Conservation (phyloP, 1,284 basidiomycete species). For the Dichomitus squalens region DNA sequence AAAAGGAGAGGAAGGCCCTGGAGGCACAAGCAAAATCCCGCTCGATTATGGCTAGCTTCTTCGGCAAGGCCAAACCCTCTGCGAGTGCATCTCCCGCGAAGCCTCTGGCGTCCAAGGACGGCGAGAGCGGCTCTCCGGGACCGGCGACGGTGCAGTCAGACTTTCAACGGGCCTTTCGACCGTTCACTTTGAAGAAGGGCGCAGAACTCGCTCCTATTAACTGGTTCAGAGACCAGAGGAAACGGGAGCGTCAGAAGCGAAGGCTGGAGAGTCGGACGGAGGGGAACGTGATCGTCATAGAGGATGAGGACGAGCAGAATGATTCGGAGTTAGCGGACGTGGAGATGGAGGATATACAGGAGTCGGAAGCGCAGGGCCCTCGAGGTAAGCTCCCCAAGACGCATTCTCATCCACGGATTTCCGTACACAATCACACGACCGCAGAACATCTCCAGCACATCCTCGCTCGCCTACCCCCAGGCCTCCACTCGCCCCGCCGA, state of each 20-base stretch:
- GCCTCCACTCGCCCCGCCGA: constrained; percentile 33
- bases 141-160: constrained; percentile 54
- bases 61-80: constrained; percentile 57
- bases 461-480: constrained; percentile 39
- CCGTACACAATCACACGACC: background rate
- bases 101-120: constrained; percentile 35
- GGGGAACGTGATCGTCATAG: constrained; percentile 56
- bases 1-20: constrained; percentile 70
- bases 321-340: constrained; percentile 17
- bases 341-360: constrained; percentile 4
- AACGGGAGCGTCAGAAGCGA: constrained; percentile 26
- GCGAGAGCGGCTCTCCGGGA: constrained; percentile 35
- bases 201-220: constrained; percentile 72
- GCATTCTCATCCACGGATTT: background rate
- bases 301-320: constrained; percentile 36
- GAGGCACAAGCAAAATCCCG: constrained; percentile 71
- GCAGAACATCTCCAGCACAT: constrained; percentile 47
- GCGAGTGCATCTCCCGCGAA: constrained; percentile 24
- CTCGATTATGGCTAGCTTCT: constrained; percentile 76
- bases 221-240: constrained; percentile 50
- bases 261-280: constrained; percentile 29
- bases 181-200: constrained; percentile 77
- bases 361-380: constrained; percentile 34
- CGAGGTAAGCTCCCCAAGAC: constrained; percentile 36
- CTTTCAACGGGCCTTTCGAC: constrained; percentile 74